These are phyloP conservation scores for Fraxinus latifolia DNA, from an alignment of 305 asterid species.

Conservation along the genomic window DNA sequence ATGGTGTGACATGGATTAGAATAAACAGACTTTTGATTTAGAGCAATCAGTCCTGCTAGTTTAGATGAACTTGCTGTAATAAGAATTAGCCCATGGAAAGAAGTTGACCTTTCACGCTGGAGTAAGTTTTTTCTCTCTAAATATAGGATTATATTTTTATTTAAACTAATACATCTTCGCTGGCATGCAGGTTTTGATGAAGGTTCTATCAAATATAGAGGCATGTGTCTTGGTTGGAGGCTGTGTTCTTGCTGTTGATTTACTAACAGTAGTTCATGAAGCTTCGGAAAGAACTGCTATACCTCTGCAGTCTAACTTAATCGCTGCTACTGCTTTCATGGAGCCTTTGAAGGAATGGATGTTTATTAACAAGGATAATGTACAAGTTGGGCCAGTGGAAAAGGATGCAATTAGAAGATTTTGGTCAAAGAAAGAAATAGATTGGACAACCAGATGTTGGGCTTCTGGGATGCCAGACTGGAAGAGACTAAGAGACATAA, in stretches of 20 bases:
- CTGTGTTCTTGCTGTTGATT: conserved; percentile 96
- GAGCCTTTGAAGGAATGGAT: conserved; percentile 97
- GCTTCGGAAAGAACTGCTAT: conserved; percentile 97
- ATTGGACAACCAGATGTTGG: conserved; percentile 93
- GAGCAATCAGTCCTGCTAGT: background rate
- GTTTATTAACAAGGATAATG: conserved; percentile 67
- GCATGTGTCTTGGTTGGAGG: conserved; percentile 98
- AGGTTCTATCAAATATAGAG: conserved; percentile 84
- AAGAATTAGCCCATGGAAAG: background rate
- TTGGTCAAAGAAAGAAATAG: conserved; percentile 86
- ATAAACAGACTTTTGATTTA: background rate
- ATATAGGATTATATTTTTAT: conserved; percentile 4
- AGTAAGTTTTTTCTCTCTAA: background rate
- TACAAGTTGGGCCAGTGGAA: conserved; percentile 91
- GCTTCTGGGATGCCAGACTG: conserved; percentile 98
- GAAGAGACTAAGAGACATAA: conserved; percentile 91
- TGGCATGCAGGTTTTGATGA: conserved; percentile 75
- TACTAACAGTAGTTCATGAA: conserved; percentile 84
- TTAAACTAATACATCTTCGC: conserved; percentile 20
- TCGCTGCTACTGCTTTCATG: conserved; percentile 97
- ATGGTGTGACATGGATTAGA: background rate
- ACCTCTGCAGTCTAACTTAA: conserved; percentile 94
- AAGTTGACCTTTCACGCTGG: background rate
- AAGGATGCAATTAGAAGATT: conserved; percentile 92
- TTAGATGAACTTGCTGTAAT: background rate